Conservation (phyloP, 306 rosid genomes). For the Dryas alaskensis region DNA sequence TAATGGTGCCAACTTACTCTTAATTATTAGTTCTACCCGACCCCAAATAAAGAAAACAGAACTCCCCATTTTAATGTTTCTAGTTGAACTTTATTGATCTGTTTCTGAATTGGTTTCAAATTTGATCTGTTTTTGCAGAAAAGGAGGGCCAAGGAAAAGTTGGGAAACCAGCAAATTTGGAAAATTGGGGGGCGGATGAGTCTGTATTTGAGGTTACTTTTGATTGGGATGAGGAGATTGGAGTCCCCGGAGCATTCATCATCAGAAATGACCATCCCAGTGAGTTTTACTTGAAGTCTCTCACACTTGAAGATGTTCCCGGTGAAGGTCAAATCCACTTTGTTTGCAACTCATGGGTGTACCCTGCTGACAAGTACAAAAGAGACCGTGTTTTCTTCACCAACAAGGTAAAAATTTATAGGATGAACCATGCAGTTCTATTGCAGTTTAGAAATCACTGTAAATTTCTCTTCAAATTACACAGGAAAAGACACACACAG, state of each 20-base stretch:
- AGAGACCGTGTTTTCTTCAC: slow-evolving; percentile 71
- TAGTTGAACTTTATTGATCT: background rate
- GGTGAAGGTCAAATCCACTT: slow-evolving; percentile 60
- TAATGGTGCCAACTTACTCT: background rate
- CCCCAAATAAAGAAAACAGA: background rate
- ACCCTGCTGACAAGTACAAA: slow-evolving; percentile 53
- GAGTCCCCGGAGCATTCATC: slow-evolving; percentile 67
- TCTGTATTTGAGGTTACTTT: slow-evolving; percentile 49
- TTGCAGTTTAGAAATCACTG: background rate
- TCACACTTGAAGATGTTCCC: slow-evolving; percentile 69
- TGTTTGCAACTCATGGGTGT: slow-evolving; percentile 83
- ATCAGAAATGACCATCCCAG: slow-evolving; percentile 61
- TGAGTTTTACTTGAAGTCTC: slow-evolving; percentile 60
- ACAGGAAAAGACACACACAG: too few relatives aligned
- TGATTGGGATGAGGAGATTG: slow-evolving; percentile 61
- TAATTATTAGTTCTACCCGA: background rate
- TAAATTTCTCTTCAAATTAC: background rate
- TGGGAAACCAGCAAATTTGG: slow-evolving; percentile 57
- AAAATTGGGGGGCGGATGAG: slow-evolving; percentile 60
- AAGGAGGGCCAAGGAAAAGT: slow-evolving; percentile 50
- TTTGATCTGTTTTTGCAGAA: slow-evolving; percentile 30
- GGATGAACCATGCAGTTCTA: background rate
- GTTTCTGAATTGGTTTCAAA: background rate
- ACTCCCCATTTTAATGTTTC: background rate
- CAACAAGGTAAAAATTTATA: slow-evolving; percentile 50